phyloP scores from a whole-genome alignment of 2,329 filamentous ascomycete genomes.

The Arthroderma uncinatum region DNA sequence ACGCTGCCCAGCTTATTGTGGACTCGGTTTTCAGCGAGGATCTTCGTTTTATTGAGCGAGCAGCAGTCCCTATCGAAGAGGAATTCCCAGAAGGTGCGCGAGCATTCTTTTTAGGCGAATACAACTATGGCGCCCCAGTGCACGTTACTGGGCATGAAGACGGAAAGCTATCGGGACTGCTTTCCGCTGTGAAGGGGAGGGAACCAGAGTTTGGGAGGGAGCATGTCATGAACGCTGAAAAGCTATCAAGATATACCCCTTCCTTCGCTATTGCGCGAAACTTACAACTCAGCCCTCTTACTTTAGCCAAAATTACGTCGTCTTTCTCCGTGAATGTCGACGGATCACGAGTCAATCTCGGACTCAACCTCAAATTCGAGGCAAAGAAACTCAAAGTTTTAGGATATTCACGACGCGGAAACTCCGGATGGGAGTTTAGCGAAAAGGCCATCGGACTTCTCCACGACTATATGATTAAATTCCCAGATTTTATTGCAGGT shows the following conservation, averaged over 20 bases:
- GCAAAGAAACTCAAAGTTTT: constrained; percentile 90
- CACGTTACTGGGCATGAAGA: constrained; percentile 63
- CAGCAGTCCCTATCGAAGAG: constrained; percentile 75
- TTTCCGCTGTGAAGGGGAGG: constrained; percentile 59
- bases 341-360: constrained; percentile 75
- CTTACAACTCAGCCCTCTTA: constrained; percentile 70
- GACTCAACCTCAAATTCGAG: constrained; percentile 94
- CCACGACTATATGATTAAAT: constrained; percentile 79
- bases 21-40: constrained; percentile 85
- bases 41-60: constrained; percentile 81
- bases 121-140: constrained; percentile 82
- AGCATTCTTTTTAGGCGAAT: constrained; percentile 90
- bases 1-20: constrained; percentile 82
- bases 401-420: constrained; percentile 79
- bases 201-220: constrained; percentile 72
- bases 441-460: constrained; percentile 69
- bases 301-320: constrained; percentile 90
- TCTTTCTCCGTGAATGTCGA: constrained; percentile 79
- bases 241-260: constrained; percentile 63
- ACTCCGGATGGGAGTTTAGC: constrained; percentile 92
- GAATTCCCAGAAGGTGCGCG: constrained; percentile 76
- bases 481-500: constrained; percentile 88
- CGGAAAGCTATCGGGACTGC: constrained; percentile 65
- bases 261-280: constrained; percentile 80
- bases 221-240: constrained; percentile 61